phyloP scores from a whole-genome alignment of 2,329 filamentous ascomycete genomes.

The Lachnellula suecica region DNA sequence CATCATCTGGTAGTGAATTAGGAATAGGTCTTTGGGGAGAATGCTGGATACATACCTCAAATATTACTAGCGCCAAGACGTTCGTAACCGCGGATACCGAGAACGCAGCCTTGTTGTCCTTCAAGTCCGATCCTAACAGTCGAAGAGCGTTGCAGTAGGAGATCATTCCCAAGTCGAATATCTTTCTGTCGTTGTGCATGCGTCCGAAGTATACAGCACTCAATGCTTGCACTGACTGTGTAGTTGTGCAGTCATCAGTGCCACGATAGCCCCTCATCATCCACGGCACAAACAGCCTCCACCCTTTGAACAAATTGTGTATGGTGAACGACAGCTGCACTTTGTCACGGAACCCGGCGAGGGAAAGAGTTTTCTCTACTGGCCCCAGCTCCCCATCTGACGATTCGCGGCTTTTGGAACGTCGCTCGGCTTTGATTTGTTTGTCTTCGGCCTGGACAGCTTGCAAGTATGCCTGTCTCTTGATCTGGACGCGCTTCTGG shows the following conservation, averaged over 20 bases:
- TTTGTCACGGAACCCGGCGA: not conserved
- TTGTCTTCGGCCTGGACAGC: constrained; percentile 14
- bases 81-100: constrained; percentile 11
- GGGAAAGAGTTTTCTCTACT: not conserved
- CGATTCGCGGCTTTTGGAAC: not conserved
- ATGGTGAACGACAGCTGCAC: constrained; percentile 11
- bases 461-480: constrained; percentile 18
- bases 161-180: constrained; percentile 8
- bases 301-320: constrained; percentile 10
- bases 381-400: not conserved
- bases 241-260: constrained; percentile 15
- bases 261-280: constrained; percentile 7
- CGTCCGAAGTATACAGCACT: constrained; percentile 16
- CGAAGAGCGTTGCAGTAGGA: constrained; percentile 16
- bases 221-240: constrained; percentile 14
- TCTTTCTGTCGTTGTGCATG: constrained; percentile 7
- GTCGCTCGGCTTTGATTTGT: constrained; percentile 3
- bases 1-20: constrained; percentile 11
- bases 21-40: not conserved
- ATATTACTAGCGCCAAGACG: constrained; percentile 12
- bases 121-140: constrained; percentile 13
- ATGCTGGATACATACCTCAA: constrained; percentile 9
- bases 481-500: constrained; percentile 17
- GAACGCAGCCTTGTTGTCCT: constrained; percentile 6
- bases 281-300: constrained; percentile 10